phyloP scores from a whole-genome alignment of 257 asterid genomes.

The Ballota nigra region DNA sequence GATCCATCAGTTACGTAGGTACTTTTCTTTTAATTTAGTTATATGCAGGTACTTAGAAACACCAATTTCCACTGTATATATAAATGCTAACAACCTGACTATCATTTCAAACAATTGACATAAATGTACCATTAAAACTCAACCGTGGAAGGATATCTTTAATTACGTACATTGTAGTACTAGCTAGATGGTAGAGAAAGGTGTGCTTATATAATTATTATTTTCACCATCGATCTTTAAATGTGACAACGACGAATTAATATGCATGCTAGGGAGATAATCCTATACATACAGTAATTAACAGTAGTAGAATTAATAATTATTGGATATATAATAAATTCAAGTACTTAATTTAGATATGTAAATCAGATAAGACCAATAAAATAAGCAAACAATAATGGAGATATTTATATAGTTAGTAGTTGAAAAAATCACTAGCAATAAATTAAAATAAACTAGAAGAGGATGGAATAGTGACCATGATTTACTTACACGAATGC shows the following conservation, averaged over 20 bases:
- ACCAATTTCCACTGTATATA: not conserved
- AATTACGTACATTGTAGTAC: not conserved
- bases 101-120: not conserved
- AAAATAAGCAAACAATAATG: conserved; percentile 9
- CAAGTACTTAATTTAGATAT: not conserved
- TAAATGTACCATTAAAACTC: conserved; percentile 17
- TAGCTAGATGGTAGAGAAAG: not conserved
- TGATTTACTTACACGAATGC: conserved; percentile 21
- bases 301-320: conserved; percentile 14
- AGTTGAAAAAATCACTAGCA: conserved; percentile 25
- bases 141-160: conserved; percentile 5
- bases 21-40: too few species aligned
- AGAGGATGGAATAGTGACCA: not conserved
- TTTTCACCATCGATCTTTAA: not conserved
- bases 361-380: not conserved
- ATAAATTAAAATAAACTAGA: not conserved
- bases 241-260: conserved; percentile 3
- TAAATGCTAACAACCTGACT: conserved; percentile 20
- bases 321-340: conserved; percentile 8
- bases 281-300: too few species aligned
- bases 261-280: too few species aligned
- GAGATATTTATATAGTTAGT: conserved; percentile 12
- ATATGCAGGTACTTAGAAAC: not conserved
- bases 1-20: not conserved
- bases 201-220: not conserved